phyloP scores from a whole-genome alignment of 73 alveolate species.

The Paramecium tetraurelia region DNA sequence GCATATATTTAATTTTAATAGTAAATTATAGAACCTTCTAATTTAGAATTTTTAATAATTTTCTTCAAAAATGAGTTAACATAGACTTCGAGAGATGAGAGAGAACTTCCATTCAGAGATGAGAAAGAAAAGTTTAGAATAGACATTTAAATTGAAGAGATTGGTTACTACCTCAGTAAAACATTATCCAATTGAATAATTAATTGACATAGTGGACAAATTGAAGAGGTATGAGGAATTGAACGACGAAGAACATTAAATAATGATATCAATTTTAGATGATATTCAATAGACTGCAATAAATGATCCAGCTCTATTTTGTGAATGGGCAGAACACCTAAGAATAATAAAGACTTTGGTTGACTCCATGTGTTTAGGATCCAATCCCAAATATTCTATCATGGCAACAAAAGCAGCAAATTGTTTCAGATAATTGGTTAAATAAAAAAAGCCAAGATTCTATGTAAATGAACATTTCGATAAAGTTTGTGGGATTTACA shows the following conservation, averaged over 20 bases:
- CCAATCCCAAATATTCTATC: background rate
- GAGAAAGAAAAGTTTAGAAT: background rate
- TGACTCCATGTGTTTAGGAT: background rate
- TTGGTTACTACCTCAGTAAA: background rate
- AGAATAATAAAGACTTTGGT: background rate
- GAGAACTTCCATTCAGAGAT: background rate
- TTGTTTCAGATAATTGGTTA: background rate
- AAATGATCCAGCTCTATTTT: background rate
- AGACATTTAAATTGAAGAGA: background rate
- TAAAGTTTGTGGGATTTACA: background rate
- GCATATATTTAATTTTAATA: background rate
- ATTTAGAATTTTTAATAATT: background rate
- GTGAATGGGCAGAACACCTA: constrained; percentile 14
- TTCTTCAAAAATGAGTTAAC: background rate
- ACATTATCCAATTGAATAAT: background rate
- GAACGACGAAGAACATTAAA: background rate
- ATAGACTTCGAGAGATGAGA: background rate
- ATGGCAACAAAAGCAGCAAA: background rate
- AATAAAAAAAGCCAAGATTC: background rate
- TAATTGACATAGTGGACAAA: background rate
- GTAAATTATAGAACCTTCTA: background rate
- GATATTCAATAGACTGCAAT: background rate
- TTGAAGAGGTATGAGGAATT: background rate
- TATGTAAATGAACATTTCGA: background rate
- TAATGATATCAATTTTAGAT: background rate